Base-by-base conservation (phyloP, 768 basidiomycete genomes). In the Russula emetica region DNA sequence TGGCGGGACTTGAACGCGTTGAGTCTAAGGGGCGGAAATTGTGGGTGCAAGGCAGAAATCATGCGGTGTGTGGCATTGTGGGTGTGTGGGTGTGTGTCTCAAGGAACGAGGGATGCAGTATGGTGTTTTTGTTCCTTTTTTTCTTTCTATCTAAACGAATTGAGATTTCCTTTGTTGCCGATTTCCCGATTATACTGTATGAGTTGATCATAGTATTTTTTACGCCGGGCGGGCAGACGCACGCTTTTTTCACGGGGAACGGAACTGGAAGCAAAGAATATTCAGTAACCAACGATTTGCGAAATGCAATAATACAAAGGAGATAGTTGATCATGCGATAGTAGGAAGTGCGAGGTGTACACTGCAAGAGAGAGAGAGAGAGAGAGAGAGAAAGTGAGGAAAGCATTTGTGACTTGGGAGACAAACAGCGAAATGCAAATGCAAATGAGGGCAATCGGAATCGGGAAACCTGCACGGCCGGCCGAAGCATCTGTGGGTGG, bases 281-380 rank as follows among this genome's bases (percentile, higher is more conserved):
- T 38, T 28, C 45, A 20, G 60, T 55, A 45, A 42, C 34, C 61
- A 30, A 52, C 45, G 61, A 49, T 22, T 30, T 47, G 45, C 51
- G 58, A 59, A 18, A 52, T 44, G 44, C 13, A 60, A 52, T 26
- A 47, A 64, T 64, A 64, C 63, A 64, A 49, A 58, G 47, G 53
- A 6, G 40, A 6, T 55, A 55, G 45, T 32, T 55, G 63, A 42
- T 42, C 42, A 34, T 63, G 63, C 34, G 57, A 54, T 54, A 38
- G 57, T 63, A 63, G 59, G 26, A 26, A 53, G 45, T 42, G 63
- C 47, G 16, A 34, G 5, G 44, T 52, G 52, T 59, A 55, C 45
- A 64, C 44, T 60, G 28, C 61, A 55, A 61, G 53, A 32, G 38
- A 40, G 38, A 7, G 45, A n/a, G n/a, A n/a, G n/a, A n/a, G n/a